Base-by-base conservation (phyloP, 495 filamentous ascomycete species). In the Penicillium bovifimosum region DNA sequence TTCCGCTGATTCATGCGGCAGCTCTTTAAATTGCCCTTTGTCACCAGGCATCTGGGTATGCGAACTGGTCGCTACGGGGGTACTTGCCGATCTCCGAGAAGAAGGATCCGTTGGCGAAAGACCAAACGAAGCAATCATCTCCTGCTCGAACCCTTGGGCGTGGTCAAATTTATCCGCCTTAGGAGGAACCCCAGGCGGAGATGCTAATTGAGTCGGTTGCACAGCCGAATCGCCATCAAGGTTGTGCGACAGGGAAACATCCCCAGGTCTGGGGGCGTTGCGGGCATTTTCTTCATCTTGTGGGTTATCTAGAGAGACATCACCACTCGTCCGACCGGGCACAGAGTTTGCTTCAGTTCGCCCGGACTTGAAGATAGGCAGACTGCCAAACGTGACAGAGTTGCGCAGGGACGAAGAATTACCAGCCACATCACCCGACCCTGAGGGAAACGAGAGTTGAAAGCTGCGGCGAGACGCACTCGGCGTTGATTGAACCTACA, bases 401-500 rank as follows among this genome's bases (percentile, higher is more conserved):
- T 51, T 67, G 17, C 62, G 62, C 9, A 39, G 24, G 43, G 48
- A 38, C 47, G 51, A 41, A 47, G 34, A 53, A 13, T 58, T 63
- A 60, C 48, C 55, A 53, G 52, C 36, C 32, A 27, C 20, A 13
- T 47, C 50, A 47, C 41, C 51, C 2, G 61, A 36, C n/a, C 56
- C 58, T 8, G 59, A 51, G 8, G 45, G 40, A 11, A 56, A 54
- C 11, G 55, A 46, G 28, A 61, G 56, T 31, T 63, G 62, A 2
- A 62, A 50, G 18, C 49, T 64, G 45, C 51, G 57, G 28, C 55
- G 58, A 38, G 59, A 31, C 47, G 56, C 55, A 60, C 34, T 54
- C n/a, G 59, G 58, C 44, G 70, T 55, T 41, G 50, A 63, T 55
- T 68, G 63, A 62, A 56, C 73, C 73, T 76, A 76, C 71, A 74